Conservation (phyloP, 768 basidiomycete species). For the Suillus hirtellus region DNA sequence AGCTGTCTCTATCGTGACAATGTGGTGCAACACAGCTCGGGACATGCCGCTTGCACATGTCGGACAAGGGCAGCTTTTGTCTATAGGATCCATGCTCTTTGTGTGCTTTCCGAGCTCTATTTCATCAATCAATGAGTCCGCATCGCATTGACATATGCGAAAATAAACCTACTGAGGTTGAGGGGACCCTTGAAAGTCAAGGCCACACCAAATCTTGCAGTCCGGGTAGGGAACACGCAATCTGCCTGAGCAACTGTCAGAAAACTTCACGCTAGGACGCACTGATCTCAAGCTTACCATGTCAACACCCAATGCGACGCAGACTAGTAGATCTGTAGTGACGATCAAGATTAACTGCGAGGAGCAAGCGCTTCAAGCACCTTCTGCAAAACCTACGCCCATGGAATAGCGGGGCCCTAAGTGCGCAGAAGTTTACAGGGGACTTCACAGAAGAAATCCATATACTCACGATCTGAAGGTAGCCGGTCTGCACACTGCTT, state of each 20-base stretch:
- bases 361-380: constrained; percentile 35
- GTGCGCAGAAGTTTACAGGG: constrained; percentile 10
- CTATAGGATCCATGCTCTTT: constrained; percentile 70
- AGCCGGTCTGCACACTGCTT: constrained; percentile 79
- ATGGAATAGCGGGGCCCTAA: constrained; percentile 88
- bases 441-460: constrained; percentile 5
- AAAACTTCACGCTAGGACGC: constrained; percentile 1
- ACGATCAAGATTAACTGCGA: constrained; percentile 1
- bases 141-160: constrained; percentile 1
- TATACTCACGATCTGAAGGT: constrained; percentile 68
- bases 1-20: constrained; percentile 75
- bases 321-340: constrained; percentile 75
- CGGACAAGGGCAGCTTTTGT: constrained; percentile 81
- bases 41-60: constrained; percentile 70
- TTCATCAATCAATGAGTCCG: constrained; percentile 11
- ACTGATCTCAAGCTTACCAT: constrained; percentile 55
- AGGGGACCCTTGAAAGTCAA: constrained; percentile 79
- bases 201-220: constrained; percentile 89
- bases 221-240: constrained; percentile 91
- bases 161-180: constrained; percentile 61
- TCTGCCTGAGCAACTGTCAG: constrained; percentile 58
- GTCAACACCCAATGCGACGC: constrained; percentile 88
- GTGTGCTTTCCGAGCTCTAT: constrained; percentile 63
- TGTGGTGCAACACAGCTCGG: constrained; percentile 75
- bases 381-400: constrained; percentile 93